Percentiles rank a stretch among this genome's conserved stretches.
phyloP scores from a whole-genome alignment of 1,139 yeast species.

The Protomyces pachydermus region DNA sequence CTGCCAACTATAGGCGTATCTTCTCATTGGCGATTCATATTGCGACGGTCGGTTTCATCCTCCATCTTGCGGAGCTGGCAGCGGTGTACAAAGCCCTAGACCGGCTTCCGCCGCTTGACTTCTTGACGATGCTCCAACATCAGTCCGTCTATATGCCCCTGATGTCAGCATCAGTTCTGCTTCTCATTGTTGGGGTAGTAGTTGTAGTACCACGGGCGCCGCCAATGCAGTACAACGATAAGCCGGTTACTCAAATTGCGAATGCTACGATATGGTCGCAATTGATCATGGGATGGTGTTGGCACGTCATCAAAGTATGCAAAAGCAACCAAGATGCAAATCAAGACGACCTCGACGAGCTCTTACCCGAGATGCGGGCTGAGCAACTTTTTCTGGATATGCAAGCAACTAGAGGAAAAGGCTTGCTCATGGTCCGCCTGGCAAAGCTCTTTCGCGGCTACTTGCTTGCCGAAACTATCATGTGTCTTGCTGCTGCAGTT shows the following conservation, averaged over 20 bases:
- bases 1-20: no score
- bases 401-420: neutral
- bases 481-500: neutral
- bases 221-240: constrained; percentile 1
- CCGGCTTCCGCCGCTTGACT: no score
- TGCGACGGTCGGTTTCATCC: no score
- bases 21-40: no score
- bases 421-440: neutral
- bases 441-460: neutral
- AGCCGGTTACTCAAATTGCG: neutral
- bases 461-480: neutral
- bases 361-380: neutral
- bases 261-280: neutral
- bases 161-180: no score
- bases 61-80: no score
- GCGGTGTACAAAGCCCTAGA: no score
- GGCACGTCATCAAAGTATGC: neutral
- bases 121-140: no score
- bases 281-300: neutral
- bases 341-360: neutral
- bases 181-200: neutral
- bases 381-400: neutral
- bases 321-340: neutral
- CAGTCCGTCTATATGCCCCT: no score
- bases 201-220: constrained; percentile 6